phyloP scores from a whole-genome alignment of 257 asterid species.

The Solanum sitiens region DNA sequence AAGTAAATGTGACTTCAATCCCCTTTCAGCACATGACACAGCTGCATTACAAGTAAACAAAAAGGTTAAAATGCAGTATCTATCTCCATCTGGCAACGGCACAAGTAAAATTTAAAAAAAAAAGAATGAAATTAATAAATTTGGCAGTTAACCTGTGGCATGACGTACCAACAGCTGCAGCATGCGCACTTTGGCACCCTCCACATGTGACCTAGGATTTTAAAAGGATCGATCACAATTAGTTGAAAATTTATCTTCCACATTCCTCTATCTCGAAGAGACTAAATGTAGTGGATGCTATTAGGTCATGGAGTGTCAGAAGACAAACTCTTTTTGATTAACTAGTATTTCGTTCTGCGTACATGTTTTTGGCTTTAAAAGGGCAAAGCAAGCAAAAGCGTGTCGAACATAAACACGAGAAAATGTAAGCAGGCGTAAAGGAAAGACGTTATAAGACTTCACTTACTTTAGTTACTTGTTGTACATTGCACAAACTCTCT shows the following conservation, averaged over 20 bases:
- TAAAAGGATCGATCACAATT: conserved; percentile 12
- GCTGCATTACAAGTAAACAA: conserved; percentile 35
- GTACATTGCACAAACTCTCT: background rate
- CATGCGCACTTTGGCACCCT: conserved; percentile 97
- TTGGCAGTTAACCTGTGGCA: background rate
- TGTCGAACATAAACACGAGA: background rate
- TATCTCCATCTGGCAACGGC: background rate
- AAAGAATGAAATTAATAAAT: background rate
- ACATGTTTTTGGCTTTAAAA: background rate
- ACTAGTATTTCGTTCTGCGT: background rate
- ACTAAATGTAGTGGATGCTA: background rate
- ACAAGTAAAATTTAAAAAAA: background rate
- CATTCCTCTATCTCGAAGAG: background rate
- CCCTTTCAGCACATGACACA: conserved; percentile 86
- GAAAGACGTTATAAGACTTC: background rate
- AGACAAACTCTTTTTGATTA: background rate
- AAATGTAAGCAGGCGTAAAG: background rate
- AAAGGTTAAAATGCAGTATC: background rate
- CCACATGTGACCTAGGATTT: conserved; percentile 79
- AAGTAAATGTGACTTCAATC: conserved; percentile 74
- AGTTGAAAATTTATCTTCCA: background rate
- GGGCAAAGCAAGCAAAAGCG: background rate
- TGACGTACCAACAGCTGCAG: conserved; percentile 90
- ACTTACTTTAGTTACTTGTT: background rate
- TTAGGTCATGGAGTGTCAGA: background rate